Evolutionary conservation across 108 stramenopile species (phyloP), one percentile per base, ranked within the genome.

Genomic region (Bacterosira constricta): DNA sequence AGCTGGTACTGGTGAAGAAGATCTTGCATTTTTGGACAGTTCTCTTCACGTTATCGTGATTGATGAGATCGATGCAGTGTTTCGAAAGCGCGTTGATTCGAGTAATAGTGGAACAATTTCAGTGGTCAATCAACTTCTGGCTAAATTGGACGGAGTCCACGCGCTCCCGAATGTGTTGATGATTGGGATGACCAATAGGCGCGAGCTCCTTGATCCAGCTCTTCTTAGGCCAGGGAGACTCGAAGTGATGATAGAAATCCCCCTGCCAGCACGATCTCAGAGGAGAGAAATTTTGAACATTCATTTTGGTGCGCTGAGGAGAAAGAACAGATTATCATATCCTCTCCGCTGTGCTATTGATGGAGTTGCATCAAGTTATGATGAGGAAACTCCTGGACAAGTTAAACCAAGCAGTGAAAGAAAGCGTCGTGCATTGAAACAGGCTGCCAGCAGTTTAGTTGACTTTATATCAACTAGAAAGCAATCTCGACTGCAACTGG

Each of bases 51-150:
- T 95, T 0, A 64, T 95, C 62, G 88, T 95, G 0, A 86, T 95
- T 42, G 93, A 95, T 69, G 93, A 95, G 66, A 88, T 91, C 36
- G 93, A 95, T 73, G 89, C 89, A 32, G 89, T 94, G 20, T 90
- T 91, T 65, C 68, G 89, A 26, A 80, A 74, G 56, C 80, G 93
- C 36, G 81, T 71, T 38, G 60, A 86, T 42, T 75, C 81, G 23
- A 84, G 82, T 74, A 88, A 89, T 46, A 81, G 79, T 39, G 90
- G 86, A 6, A 73, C 84, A 41, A 84, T 83, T 50, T 84, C 88
- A 15, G 87, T 85, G 12, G 90, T 91, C 41, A 94, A 94, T 71
- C 93, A 94, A 63, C 77, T 94, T 18, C 63, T 94, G 20, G 75
- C 89, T 17, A 91, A 90, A 66, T 60, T 94, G n/a, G 93, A 94